Evolutionary conservation across 2,329 filamentous ascomycete genomes (phyloP).

Genomic region (Pseudocercospora pini-densiflorae): DNA sequence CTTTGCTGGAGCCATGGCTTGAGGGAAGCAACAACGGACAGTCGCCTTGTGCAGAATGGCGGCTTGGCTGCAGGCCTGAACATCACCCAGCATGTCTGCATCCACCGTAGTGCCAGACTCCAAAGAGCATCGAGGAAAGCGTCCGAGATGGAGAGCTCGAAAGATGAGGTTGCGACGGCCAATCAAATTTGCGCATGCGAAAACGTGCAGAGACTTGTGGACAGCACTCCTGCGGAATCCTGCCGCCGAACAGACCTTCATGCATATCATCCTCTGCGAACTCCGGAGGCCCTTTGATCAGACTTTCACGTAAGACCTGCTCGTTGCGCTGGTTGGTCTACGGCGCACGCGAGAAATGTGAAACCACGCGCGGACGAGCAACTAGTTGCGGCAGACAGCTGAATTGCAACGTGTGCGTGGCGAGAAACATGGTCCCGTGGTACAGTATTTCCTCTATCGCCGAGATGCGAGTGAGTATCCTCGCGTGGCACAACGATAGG

Average conservation of each 20-base stretch:
- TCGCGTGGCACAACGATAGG: conserved; percentile 7
- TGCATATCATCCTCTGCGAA: conserved; percentile 9
- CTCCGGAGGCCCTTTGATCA: background rate
- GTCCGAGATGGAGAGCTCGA: conserved; percentile 1
- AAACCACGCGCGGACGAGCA: background rate
- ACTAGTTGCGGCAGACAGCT: background rate
- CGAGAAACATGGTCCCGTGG: background rate
- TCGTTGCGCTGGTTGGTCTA: background rate
- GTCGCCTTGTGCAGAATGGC: background rate
- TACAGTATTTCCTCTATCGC: background rate
- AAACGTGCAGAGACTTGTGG: background rate
- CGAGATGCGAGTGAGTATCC: background rate
- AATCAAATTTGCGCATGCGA: background rate
- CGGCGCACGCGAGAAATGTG: background rate
- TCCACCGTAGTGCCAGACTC: background rate
- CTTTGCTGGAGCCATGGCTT: background rate
- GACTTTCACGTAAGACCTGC: background rate
- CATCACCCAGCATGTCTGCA: background rate
- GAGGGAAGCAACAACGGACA: background rate
- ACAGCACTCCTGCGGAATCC: background rate
- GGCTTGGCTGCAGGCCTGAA: background rate
- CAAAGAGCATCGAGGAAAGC: conserved; percentile 3
- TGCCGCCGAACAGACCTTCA: background rate
- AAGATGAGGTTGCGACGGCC: background rate
- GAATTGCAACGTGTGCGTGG: background rate